A percentile compares a stretch with the other conserved stretches of the same genome.
Conservation (phyloP, 495 filamentous ascomycete genomes). For the Podospora tetraspora region DNA sequence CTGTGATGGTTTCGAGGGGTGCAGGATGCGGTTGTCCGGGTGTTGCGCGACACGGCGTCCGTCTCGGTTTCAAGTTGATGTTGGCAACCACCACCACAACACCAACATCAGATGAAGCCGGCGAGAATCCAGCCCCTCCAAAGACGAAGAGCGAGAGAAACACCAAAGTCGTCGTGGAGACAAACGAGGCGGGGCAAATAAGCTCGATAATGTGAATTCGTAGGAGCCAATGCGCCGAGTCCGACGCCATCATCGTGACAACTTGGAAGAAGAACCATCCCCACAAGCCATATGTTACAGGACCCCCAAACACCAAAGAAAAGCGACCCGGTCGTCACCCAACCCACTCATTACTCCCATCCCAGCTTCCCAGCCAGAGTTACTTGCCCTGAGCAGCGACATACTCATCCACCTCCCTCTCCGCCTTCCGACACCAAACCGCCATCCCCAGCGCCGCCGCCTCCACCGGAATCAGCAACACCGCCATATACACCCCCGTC, state of each 20-base stretch:
- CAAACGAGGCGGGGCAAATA: neutral
- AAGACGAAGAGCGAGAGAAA: no score
- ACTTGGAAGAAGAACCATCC: neutral
- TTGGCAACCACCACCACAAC: neutral
- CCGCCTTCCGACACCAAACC: constrained; percentile 35
- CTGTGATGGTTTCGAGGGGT: neutral
- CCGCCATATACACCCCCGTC: constrained; percentile 44
- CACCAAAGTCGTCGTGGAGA: neutral
- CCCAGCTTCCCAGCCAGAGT: constrained; percentile 8
- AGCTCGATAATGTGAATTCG: neutral
- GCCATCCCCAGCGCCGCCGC: constrained; percentile 36
- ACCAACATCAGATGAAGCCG: neutral
- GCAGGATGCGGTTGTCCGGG: neutral
- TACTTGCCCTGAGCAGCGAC: constrained; percentile 19
- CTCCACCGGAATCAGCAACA: constrained; percentile 50
- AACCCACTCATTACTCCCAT: neutral
- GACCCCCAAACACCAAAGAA: neutral
- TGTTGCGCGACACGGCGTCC: neutral
- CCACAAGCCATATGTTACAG: neutral
- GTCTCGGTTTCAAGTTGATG: neutral
- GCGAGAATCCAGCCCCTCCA: neutral
- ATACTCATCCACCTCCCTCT: constrained; percentile 33
- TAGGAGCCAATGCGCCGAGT: neutral
- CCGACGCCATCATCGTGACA: neutral
- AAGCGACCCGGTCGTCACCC: neutral